Evolutionary conservation across 2,329 filamentous ascomycete species (phyloP), one percentile per base, ranked within the genome.

Genomic region (Aureobasidium sp.): DNA sequence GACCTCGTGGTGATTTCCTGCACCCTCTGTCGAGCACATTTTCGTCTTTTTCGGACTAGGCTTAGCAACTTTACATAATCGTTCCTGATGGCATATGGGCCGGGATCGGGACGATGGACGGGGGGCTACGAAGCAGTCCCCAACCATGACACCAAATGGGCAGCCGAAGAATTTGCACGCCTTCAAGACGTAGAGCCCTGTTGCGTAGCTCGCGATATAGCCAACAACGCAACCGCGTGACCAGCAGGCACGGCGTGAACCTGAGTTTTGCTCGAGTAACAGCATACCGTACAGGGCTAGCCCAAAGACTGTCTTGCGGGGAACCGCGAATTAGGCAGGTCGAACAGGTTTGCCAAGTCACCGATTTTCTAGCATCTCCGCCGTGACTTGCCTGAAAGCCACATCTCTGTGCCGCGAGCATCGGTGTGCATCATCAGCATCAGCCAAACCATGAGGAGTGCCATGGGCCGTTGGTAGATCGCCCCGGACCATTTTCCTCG

Each of bases 11-110:
- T 58, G 55, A 48, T 44, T 58, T 47, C 31, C 55, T 47, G 55
- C 55, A 48, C 42, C 55, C 27, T 58, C 42, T 58, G 42, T 58
- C 55, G 55, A 58, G 55, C 55, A 58, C 42, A 58, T 58, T 58
- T 58, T 58, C 55, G 39, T 39, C 55, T 15, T 29, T 58, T 58
- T 48, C 42, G 55, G 55, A 48, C 55, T 58, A 58, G 55, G 42
- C 55, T 58, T 48, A 36, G 39, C 51, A 45, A 5, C 27, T 44
- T 57, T 58, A 58, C 55, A 58, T 58, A 58, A 58, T 58, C 42
- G 55, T 58, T 39, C 39, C 41, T 57, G 27, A 57, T 36, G 37
- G 12, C 29, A 45, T 15, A 11, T 27, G 31, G 17, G 31, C 55
- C 41, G 55, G n/a, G 34, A 58, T 58, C 55, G 41, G 42, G 27